Conservation (phyloP, 208 protist species). For the Acanthamoeba royreba region DNA sequence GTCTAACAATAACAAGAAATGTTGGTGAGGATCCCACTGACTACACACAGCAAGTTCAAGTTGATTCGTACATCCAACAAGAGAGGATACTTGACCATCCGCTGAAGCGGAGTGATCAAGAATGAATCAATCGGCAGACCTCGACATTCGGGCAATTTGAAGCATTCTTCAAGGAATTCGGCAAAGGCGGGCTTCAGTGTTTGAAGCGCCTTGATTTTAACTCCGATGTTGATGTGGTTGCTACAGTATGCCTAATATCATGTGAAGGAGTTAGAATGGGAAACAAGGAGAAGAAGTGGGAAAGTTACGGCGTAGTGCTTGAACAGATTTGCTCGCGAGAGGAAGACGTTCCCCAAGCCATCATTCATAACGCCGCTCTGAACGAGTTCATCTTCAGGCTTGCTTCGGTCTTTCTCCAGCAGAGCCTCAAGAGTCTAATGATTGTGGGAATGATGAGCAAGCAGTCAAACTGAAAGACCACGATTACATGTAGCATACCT, state of each 20-base stretch:
- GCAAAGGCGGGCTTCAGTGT: neutral
- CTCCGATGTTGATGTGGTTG: slow-evolving; percentile 12
- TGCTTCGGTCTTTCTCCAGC: neutral
- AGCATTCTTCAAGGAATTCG: slow-evolving; percentile 15
- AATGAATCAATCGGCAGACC: slow-evolving; percentile 1
- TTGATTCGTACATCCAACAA: neutral
- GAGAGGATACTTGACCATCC: slow-evolving; percentile 30
- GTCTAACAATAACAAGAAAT: neutral
- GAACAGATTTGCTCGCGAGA: neutral
- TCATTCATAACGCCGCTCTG: neutral
- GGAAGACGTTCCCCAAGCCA: neutral
- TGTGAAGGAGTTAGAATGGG: neutral
- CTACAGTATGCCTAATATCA: neutral
- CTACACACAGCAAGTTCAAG: neutral
- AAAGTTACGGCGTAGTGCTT: slow-evolving; percentile 1
- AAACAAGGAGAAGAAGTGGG: neutral
- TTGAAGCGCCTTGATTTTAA: slow-evolving; percentile 21
- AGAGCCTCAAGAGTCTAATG: neutral
- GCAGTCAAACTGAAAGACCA: neutral
- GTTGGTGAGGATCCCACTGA: neutral
- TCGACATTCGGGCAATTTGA: neutral
- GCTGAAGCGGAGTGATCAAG: slow-evolving; percentile 31
- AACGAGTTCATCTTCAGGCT: neutral
- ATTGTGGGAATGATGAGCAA: neutral
- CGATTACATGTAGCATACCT: neutral